These are phyloP conservation scores for Cupressus sempervirens DNA, from an alignment of 75 land plant genomes.

Conservation along the genomic window DNA sequence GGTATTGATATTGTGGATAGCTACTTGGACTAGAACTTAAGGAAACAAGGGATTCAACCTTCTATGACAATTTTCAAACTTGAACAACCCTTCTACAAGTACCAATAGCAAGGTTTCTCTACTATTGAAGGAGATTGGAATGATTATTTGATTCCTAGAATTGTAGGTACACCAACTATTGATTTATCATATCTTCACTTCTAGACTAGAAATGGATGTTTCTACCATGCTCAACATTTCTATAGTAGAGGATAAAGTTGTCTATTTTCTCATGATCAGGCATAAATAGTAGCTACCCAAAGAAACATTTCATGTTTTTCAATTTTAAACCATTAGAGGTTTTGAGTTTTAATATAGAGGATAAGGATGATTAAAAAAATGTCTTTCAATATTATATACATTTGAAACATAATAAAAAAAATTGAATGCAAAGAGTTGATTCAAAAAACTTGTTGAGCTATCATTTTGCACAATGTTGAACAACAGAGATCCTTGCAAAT, in stretches of 20 bases:
- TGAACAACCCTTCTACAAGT: not conserved
- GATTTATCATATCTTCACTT: not conserved
- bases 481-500: too few relatives aligned
- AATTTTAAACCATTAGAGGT: not conserved
- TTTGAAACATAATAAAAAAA: too few relatives aligned
- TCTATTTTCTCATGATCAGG: not conserved
- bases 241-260: not conserved
- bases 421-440: too few relatives aligned
- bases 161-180: not conserved
- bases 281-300: not conserved
- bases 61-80: not conserved
- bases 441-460: too few relatives aligned
- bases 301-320: not conserved
- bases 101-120: not conserved
- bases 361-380: too few relatives aligned
- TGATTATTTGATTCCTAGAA: not conserved
- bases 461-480: too few relatives aligned
- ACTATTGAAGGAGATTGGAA: not conserved
- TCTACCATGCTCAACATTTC: not conserved
- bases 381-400: too few relatives aligned
- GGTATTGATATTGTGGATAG: not conserved
- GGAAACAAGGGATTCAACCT: not conserved
- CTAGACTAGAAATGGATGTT: not conserved
- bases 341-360: not conserved
- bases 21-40: not conserved